Evolutionary conservation across 495 filamentous ascomycete genomes (phyloP), one percentile per base, ranked within the genome.

Genomic region (Terfezia claveryi): DNA sequence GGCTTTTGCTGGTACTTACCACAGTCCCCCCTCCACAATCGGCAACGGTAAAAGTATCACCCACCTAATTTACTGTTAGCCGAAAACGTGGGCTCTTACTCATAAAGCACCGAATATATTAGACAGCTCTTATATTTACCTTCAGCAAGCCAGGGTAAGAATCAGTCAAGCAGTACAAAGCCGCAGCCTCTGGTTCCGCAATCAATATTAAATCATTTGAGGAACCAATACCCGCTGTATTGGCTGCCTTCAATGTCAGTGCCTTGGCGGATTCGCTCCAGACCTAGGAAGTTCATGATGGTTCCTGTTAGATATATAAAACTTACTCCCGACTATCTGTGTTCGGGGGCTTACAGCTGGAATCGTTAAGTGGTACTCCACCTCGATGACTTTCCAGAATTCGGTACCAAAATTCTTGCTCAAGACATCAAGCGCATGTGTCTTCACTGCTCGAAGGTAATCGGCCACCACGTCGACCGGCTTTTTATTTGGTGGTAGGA

Each of bases 281-380:
- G 9, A 66, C 67, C 2, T 54, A 17, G 14, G 20, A 20, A 20
- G 20, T 20, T 20, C 20, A 20, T 20, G 20, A 20, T 20, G 20
- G 20, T 20, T 20, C 20, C 2, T 20, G 20, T 20, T 20, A 20
- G 20, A 20, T 20, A 20, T 2, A 20, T 20, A 20, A 20, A 20
- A 20, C 20, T 20, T 6, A 16, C 7, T 2, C 32, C 16, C 4
- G 20, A 10, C 16, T 11, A 44, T 16, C 16, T 10, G 10, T 1
- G 10, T 16, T 44, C 10, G 16, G 38, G 10, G 17, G 11, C 58
- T 49, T 50, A 62, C 54, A 1, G 74, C 76, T 0, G 76, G 75
- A 4, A 79, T 73, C 0, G 76, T 78, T 7, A 80, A 50, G 14
- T 72, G 56, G 53, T 70, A 74, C 36, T 71, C 62, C 4, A 70